Base-by-base conservation (phyloP, 768 basidiomycete genomes). In the Naganishia friedmannii region DNA sequence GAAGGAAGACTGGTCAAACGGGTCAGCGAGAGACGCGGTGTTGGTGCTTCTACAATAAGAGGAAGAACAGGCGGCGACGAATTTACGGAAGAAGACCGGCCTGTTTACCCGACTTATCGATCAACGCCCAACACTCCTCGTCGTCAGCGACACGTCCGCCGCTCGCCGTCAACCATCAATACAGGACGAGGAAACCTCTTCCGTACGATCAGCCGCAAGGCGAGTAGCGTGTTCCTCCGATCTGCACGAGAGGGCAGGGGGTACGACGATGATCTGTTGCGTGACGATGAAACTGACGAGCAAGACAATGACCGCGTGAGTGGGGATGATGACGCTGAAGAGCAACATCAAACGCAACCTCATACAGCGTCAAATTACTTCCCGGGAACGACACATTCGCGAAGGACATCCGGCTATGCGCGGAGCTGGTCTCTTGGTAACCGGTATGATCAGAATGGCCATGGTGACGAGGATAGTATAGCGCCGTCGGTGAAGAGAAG, bases 391-490 rank as follows among this genome's bases (percentile, higher is more conserved):
- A 26, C 48, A 7, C 48, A 51, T 51, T 51, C n/a, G 6, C 48
- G 48, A 26, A 26, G n/a, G 13, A 21, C 48, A 23, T 51, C 48
- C 3, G 19, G n/a, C 6, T 23, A 51, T 12, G 48, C 48, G 48
- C 48, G 48, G 3, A 51, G 48, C 48, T 51, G 48, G 48, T 51
- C 23, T 26, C 13, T 51, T 7, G 48, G 48, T 3, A 21, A 26
- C 23, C n/a, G 48, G 6, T n/a, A 23, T 29, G 37, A 29, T 5
- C 28, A 13, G 60, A 23, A 67, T 29, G 29, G 60, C 9, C 15
- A 66, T 58, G 51, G 70, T 65, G 70, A 60, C 17, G 77, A 71
- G 29, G 8, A 73, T 46, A 69, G 29, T 58, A 65, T 54, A 29
- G 46, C 15, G 21, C 63, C 17, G n/a, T 31, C 29, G 46, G 15